phyloP scores from a whole-genome alignment of 805 yeast species.

The Candida glaebosa region DNA sequence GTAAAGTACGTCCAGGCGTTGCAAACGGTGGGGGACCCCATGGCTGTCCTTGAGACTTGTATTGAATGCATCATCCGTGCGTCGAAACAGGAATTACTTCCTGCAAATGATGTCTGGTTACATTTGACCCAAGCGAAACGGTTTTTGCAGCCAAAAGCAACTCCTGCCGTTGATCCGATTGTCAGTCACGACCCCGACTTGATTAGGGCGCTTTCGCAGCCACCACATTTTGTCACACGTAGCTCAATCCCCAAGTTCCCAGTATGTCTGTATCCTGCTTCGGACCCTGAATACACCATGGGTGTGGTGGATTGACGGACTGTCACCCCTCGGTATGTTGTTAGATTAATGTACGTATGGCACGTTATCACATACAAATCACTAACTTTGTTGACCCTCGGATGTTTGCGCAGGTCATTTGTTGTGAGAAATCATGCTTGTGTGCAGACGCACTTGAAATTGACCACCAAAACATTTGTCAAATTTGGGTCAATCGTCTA shows the following conservation, averaged over 20 bases:
- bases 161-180: background rate
- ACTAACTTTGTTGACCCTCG: background rate
- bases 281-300: background rate
- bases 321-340: too few relatives aligned
- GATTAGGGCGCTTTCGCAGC: background rate
- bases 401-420: too few relatives aligned
- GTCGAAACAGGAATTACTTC: background rate
- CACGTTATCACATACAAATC: too few relatives aligned
- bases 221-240: background rate
- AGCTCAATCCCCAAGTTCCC: background rate
- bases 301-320: background rate
- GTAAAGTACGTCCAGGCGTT: background rate
- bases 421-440: too few relatives aligned
- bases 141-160: background rate
- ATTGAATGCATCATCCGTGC: conserved; percentile 2
- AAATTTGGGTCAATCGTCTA: too few relatives aligned
- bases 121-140: background rate
- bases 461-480: background rate
- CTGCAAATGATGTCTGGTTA: background rate
- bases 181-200: background rate
- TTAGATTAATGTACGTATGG: background rate
- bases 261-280: background rate
- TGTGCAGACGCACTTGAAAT: background rate
- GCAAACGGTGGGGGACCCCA: background rate
- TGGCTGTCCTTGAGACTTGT: background rate